Percentiles rank a stretch among this genome's conserved stretches.
phyloP scores from a whole-genome alignment of 192 early-diverging fungal genomes.

The Coemansia sp. region DNA sequence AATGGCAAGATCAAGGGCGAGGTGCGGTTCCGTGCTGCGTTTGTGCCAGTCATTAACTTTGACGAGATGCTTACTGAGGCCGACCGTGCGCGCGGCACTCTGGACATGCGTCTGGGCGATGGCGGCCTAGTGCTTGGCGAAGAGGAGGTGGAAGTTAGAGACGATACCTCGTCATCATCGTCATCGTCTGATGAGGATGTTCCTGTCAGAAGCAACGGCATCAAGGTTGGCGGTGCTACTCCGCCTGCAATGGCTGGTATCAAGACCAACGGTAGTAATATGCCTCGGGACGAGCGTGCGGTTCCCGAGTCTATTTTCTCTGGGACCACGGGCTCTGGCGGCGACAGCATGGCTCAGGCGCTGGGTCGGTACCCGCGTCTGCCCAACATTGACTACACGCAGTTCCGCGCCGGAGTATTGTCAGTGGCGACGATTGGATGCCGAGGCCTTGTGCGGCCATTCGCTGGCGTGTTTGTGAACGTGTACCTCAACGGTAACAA shows the following conservation, averaged over 20 bases:
- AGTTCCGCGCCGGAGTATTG: constrained; percentile 53
- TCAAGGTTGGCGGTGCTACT: constrained; percentile 7
- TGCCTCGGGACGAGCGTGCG: constrained; percentile 5
- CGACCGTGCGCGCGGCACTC: constrained; percentile 34
- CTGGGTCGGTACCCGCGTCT: constrained; percentile 53
- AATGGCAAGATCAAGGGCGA: constrained; percentile 64
- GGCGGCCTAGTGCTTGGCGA: constrained; percentile 49
- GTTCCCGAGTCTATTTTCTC: constrained; percentile 48
- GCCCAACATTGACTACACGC: constrained; percentile 53
- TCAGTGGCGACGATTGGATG: constrained; percentile 48
- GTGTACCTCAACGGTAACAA: constrained; percentile 50
- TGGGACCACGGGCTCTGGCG: constrained; percentile 33
- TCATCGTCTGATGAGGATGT: constrained; percentile 12
- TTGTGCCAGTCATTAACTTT: constrained; percentile 62
- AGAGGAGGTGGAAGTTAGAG: constrained; percentile 21
- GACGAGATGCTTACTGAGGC: constrained; percentile 54
- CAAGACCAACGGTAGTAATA: constrained; percentile 4
- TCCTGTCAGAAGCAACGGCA: neutral
- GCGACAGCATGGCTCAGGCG: constrained; percentile 38
- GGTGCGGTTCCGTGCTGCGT: constrained; percentile 61
- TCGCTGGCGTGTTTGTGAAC: constrained; percentile 55
- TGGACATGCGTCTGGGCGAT: constrained; percentile 46
- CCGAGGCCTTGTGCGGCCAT: constrained; percentile 52
- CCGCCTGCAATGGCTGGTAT: neutral
- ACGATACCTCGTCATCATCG: neutral